Evolutionary conservation across 768 basidiomycete genomes (phyloP).

Genomic region (Pleurotus citrinopileatus): DNA sequence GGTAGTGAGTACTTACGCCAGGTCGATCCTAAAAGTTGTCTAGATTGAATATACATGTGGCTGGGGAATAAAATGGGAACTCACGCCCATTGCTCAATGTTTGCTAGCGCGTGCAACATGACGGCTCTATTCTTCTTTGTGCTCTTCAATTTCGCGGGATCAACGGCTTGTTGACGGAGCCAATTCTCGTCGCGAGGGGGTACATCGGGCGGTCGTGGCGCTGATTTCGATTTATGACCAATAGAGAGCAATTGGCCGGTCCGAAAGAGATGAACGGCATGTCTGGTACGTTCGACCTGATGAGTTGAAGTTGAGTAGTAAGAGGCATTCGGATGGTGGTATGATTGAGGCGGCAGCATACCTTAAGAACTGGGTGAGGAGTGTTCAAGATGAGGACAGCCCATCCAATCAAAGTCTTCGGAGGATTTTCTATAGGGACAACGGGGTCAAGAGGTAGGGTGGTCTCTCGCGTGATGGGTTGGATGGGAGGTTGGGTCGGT

Average conservation of each 20-base stretch:
- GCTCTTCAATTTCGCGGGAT: constrained; percentile 56
- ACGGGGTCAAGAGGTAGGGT: constrained; percentile 34
- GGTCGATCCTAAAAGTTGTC: constrained; percentile 52
- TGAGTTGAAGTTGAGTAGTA: neutral
- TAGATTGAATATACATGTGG: neutral
- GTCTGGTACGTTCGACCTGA: constrained; percentile 66
- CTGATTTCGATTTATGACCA: constrained; percentile 49
- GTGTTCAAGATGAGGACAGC: constrained; percentile 79
- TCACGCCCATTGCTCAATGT: constrained; percentile 89
- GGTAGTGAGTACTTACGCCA: constrained; percentile 49
- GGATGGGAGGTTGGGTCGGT: constrained; percentile 25
- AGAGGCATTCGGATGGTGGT: neutral
- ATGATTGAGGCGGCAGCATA: constrained; percentile 8
- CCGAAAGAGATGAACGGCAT: constrained; percentile 66
- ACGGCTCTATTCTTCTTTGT: constrained; percentile 60
- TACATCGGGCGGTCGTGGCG: constrained; percentile 55
- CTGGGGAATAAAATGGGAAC: constrained; percentile 34
- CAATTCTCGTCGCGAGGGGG: constrained; percentile 60
- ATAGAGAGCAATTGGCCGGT: constrained; percentile 68
- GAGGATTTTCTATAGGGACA: constrained; percentile 45
- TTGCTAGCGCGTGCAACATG: constrained; percentile 81
- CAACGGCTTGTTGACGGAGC: constrained; percentile 44
- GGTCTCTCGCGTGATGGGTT: constrained; percentile 6
- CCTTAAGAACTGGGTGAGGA: constrained; percentile 64
- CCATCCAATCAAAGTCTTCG: constrained; percentile 74